Conservation (phyloP, 257 asterid species). For the Ballota nigra region DNA sequence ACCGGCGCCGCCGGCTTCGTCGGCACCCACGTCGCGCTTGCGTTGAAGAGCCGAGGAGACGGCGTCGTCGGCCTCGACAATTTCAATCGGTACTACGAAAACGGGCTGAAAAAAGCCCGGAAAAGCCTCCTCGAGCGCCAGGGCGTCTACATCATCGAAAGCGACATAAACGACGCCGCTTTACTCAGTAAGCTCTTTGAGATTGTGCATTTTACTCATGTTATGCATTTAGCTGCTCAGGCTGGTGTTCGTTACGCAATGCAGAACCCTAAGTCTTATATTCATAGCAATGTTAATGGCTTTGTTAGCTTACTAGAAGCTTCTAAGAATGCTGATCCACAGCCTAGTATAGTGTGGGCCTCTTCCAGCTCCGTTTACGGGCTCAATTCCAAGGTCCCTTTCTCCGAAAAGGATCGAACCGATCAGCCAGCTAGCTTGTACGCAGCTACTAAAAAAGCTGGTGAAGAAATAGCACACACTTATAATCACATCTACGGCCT, state of each 20-base stretch:
- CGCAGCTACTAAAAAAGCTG: slow-evolving; percentile 89
- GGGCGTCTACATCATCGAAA: slow-evolving; percentile 55
- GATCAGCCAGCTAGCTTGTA: slow-evolving; percentile 84
- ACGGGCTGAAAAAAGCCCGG: slow-evolving; percentile 76
- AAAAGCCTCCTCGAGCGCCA: slow-evolving; percentile 46
- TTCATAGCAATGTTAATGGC: slow-evolving; percentile 68
- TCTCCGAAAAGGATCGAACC: slow-evolving; percentile 68
- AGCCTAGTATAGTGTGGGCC: slow-evolving; percentile 78
- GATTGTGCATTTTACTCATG: slow-evolving; percentile 59
- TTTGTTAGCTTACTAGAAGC: slow-evolving; percentile 66
- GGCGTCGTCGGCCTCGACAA: slow-evolving; percentile 83
- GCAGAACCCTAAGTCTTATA: slow-evolving; percentile 67
- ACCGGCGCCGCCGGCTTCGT: slow-evolving; percentile 90
- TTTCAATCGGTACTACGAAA: slow-evolving; percentile 65
- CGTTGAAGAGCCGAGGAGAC: slow-evolving; percentile 64
- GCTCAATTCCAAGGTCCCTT: slow-evolving; percentile 75
- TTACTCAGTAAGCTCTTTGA: slow-evolving; percentile 52
- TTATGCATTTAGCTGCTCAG: slow-evolving; percentile 87
- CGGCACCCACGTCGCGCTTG: slow-evolving; percentile 63
- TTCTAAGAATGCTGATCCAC: slow-evolving; percentile 59
- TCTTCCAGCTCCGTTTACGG: slow-evolving; percentile 87
- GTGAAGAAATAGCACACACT: slow-evolving; percentile 78
- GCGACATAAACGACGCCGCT: slow-evolving; percentile 56
- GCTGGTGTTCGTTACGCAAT: slow-evolving; percentile 87
- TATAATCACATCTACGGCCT: slow-evolving; percentile 81